Evolutionary conservation across 495 filamentous ascomycete genomes (phyloP), one percentile per base, ranked within the genome.

Genomic region (Bryoglossum gracile): DNA sequence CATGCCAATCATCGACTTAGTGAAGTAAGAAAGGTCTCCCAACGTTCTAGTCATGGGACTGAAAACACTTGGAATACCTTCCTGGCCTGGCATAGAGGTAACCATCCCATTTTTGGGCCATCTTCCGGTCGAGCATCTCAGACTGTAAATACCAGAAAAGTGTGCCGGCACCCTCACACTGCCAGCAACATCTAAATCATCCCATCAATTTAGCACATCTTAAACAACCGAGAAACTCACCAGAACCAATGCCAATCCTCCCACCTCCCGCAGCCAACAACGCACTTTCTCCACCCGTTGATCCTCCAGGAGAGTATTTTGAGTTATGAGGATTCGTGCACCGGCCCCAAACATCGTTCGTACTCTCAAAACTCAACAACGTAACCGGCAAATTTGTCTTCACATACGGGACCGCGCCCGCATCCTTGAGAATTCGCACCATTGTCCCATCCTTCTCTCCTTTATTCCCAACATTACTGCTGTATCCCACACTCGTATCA

Each of bases 371-470:
- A 24, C 83, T 89, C 43, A 97, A 73, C 6, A 98, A 76, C 0
- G 91, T 94, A 43, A 91, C 84, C 3, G 92, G 92, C n/a, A 92
- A 59, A 46, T 92, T 91, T 1, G 92, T 98, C 72, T 97, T 98
- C 14, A 90, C 88, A 63, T 95, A 95, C 1, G 92, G 92, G 0
- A 98, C 74, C 3, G 92, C 92, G n/a, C 86, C 85, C n/a, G 89
- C 88, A 65, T 95, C 89, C 58, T 94, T 94, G 23, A 96, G 68
- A 13, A 97, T 58, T 42, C 73, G 73, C 3, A 87, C 80, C 65
- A 94, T 76, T 0, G 80, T 70, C 0, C 90, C 89, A 73, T 96
- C 88, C 37, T 75, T 60, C 1, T 60, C 34, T 8, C 66, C 67
- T 6, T 80, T 80, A 59, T 89, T 84, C 4, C 81, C 80, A 0